Evolutionary conservation across 2,329 filamentous ascomycete species (phyloP), one percentile per base, ranked within the genome.

Genomic region (Chaetomiaceae sp.): DNA sequence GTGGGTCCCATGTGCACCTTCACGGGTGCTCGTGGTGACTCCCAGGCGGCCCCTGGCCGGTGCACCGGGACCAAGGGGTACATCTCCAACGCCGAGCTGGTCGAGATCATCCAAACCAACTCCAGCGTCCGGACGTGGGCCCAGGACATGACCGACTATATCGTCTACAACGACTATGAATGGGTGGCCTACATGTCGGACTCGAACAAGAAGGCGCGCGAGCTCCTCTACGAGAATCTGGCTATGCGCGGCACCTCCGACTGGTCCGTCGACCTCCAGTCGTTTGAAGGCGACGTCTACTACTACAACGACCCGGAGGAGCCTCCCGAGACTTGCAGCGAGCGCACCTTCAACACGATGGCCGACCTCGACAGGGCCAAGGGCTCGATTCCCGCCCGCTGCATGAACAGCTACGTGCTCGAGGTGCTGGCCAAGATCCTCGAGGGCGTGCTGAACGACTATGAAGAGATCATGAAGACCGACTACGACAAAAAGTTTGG

Each of bases 41-140:
- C 36, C 47, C 47, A 4, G 61, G 61, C 11, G n/a, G 18, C 10
- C 11, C 32, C 38, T 1, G 61, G 59, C 0, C n/a, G 14, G 2
- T 62, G 61, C 42, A 62, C 61, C n/a, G 33, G 44, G 2, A 55
- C 53, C n/a, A 18, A 34, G 3, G 61, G 61, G 1, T 59, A 61
- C 25, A 55, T 62, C 10, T 13, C 54, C 14, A 40, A 62, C 14
- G 59, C 56, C 37, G 61, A 62, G 48, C 60, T 59, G 45, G 29
- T 53, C 8, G 40, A 56, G 18, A 57, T 60, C 29, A 30, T 48
- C n/a, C n/a, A n/a, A n/a, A n/a, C n/a, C n/a, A n/a, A n/a, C n/a
- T n/a, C n/a, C n/a, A n/a, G n/a, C 21, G 27, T 27, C 43, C 2
- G 8, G 11, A 5, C 11, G 3, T 14, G 38, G 6, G 11, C 9